These are phyloP conservation scores for Xanthoparmelia taractica DNA, from an alignment of 495 filamentous ascomycete species.

Conservation along the genomic window DNA sequence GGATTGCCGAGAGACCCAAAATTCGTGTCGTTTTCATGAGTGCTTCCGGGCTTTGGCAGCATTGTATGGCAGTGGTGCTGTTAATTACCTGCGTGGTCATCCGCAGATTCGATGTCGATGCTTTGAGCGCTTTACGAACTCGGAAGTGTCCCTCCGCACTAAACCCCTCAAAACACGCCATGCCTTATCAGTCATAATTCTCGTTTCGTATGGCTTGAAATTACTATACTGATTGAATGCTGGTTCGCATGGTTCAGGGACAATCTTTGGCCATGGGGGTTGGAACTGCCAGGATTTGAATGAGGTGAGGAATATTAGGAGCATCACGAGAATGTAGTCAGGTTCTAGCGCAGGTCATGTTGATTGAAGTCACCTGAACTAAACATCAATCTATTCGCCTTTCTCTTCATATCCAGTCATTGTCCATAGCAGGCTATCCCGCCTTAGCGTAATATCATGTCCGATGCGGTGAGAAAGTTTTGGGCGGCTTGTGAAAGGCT, in stretches of 20 bases:
- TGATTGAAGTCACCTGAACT: neutral
- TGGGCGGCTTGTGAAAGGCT: neutral
- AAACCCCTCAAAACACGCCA: neutral
- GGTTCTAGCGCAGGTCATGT: neutral
- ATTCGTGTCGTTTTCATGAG: constrained; percentile 83
- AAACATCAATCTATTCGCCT: neutral
- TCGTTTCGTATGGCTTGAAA: neutral
- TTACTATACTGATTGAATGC: neutral
- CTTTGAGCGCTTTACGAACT: neutral
- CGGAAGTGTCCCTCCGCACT: neutral
- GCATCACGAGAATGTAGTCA: neutral
- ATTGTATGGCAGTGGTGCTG: neutral
- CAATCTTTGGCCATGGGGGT: neutral
- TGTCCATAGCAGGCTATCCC: neutral
- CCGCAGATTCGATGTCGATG: neutral
- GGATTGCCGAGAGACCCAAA: constrained; percentile 87
- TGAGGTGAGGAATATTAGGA: neutral
- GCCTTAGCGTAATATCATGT: neutral
- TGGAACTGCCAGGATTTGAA: neutral
- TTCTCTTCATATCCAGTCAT: neutral
- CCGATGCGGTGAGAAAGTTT: neutral
- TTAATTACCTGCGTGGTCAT: neutral
- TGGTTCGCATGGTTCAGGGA: neutral
- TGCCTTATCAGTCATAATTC: neutral
- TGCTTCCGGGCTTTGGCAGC: neutral